Conservation (phyloP, 2,329 filamentous ascomycete genomes). For the Neofusicoccum kwambonambiense region DNA sequence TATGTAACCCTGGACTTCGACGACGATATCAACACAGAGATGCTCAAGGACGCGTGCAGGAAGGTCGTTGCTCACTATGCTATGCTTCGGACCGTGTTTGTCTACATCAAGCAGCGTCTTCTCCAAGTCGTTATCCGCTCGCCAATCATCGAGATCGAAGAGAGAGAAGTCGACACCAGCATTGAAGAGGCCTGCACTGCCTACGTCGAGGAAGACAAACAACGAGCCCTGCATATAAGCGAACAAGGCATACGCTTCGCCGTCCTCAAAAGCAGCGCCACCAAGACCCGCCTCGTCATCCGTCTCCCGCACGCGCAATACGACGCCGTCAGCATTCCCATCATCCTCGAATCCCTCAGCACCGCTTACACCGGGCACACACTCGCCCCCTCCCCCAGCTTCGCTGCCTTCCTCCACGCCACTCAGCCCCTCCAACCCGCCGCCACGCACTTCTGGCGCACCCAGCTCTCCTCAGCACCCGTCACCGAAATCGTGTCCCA, state of each 20-base stretch:
- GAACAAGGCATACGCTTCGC: conserved; percentile 27
- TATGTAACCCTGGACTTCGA: neutral
- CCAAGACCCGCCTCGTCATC: conserved; percentile 31
- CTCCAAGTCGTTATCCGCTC: conserved; percentile 31
- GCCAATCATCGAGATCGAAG: neutral
- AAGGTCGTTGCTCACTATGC: conserved; percentile 34
- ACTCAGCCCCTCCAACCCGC: conserved; percentile 20
- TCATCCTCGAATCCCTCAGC: neutral
- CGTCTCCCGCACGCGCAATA: conserved; percentile 27
- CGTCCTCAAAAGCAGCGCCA: conserved; percentile 24
- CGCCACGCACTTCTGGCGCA: neutral
- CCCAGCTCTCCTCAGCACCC: neutral
- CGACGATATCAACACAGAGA: neutral
- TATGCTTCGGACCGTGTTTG: conserved; percentile 35
- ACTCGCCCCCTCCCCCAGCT: neutral
- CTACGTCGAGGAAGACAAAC: conserved; percentile 27
- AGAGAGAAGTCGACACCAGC: conserved; percentile 21
- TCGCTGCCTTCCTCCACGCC: neutral
- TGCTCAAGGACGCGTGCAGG: neutral
- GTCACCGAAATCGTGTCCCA: neutral
- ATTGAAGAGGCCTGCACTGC: neutral
- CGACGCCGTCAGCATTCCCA: neutral
- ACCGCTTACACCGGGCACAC: neutral
- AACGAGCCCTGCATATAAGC: conserved; percentile 28
- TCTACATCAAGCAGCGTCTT: conserved; percentile 34